Evolutionary conservation across 768 basidiomycete genomes (phyloP).

Genomic region (Naganishia friedmannii): DNA sequence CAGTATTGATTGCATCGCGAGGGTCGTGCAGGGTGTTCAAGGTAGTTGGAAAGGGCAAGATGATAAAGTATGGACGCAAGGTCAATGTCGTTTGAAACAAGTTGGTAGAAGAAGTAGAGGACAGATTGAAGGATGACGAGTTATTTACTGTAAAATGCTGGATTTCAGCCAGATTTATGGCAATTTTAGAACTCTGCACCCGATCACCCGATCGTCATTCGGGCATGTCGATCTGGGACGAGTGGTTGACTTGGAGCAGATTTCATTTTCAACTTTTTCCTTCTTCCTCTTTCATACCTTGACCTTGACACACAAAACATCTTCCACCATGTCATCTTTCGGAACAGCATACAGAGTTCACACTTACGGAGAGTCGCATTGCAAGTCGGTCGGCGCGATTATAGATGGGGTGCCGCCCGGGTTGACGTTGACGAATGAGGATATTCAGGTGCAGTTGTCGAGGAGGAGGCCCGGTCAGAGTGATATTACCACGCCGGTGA

Average conservation of each 20-base stretch:
- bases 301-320: neutral
- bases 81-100: too few relatives aligned
- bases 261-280: neutral
- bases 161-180: too few relatives aligned
- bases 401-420: constrained; percentile 97
- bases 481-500: constrained; percentile 88
- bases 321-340: constrained; percentile 79
- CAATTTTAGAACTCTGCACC: too few relatives aligned
- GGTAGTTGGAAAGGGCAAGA: too few relatives aligned
- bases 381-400: constrained; percentile 92
- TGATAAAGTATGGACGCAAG: too few relatives aligned
- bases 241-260: neutral
- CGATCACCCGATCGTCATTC: too few relatives aligned
- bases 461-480: constrained; percentile 92
- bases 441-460: constrained; percentile 87
- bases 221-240: too few relatives aligned
- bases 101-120: too few relatives aligned
- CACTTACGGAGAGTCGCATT: constrained; percentile 97
- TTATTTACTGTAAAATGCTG: too few relatives aligned
- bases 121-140: too few relatives aligned
- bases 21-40: neutral
- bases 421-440: constrained; percentile 69
- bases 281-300: neutral
- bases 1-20: neutral
- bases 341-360: constrained; percentile 88